Base-by-base conservation (phyloP, 148 eudicot species). In the Agrostemma githago region DNA sequence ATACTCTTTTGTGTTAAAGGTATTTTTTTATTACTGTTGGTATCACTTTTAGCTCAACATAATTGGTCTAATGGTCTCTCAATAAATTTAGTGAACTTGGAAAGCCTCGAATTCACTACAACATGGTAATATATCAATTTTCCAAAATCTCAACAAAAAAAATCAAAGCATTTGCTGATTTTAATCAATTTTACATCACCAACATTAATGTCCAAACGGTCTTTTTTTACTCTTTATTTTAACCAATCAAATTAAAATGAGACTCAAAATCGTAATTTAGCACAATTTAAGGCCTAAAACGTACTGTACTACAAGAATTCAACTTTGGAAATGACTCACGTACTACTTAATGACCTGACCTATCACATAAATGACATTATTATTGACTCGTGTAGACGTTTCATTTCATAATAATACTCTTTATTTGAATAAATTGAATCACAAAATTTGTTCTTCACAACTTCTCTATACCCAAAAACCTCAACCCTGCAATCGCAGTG, bases 401-500 rank as follows among this genome's bases (percentile, higher is more conserved):
- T 48, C 60, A 39, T 26, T 26, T 26, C 34, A 26, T 21, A n/a
- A n/a, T n/a, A n/a, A n/a, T n/a, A n/a, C n/a, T 6, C 2, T 60
- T 59, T 8, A 41, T 68, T n/a, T n/a, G n/a, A n/a, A n/a, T n/a
- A n/a, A n/a, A n/a, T 68, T 14, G 12, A 43, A 66, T 34, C 34
- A 26, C 34, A 26, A 26, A 26, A 26, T 1, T 26, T 26, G 34
- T 26, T 26, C 34, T 26, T 26, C 34, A 26, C 34, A 26, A 43
- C n/a, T n/a, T n/a, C n/a, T n/a, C n/a, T n/a, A n/a, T n/a, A n/a
- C n/a, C n/a, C n/a, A 4, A 12, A 38, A 26, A 20, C 54, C 54
- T 59, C 16, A 57, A n/a, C n/a, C n/a, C n/a, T 12, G 72, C 65
- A 70, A 15, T 63, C 74, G 62, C 17, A 74, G 1, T 79, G 81